Evolutionary conservation across 2,329 filamentous ascomycete genomes (phyloP).

Genomic region (Neonectria coccinea): DNA sequence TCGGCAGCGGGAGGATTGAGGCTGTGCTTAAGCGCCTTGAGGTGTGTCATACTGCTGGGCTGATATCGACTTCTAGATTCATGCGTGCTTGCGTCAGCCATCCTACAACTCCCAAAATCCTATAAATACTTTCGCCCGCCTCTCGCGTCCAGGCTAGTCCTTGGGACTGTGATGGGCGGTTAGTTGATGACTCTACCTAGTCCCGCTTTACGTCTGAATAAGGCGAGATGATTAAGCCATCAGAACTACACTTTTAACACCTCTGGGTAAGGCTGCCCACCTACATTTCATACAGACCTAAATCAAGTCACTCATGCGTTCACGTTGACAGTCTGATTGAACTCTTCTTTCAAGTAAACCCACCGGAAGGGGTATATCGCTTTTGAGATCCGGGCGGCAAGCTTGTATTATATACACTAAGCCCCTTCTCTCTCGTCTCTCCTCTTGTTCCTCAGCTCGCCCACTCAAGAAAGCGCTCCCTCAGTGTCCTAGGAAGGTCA

Average conservation of each 20-base stretch:
- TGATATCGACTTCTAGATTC: neutral
- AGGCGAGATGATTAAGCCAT: too few relatives aligned
- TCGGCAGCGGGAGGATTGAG: conserved; percentile 12
- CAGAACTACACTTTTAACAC: too few relatives aligned
- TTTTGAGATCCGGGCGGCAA: conserved; percentile 34
- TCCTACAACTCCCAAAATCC: neutral
- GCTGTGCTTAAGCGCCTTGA: conserved; percentile 5
- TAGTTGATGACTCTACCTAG: neutral
- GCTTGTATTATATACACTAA: conserved; percentile 39
- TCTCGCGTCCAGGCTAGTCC: too few relatives aligned
- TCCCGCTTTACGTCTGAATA: neutral
- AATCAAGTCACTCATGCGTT: neutral
- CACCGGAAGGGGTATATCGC: conserved; percentile 36
- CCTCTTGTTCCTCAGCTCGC: conserved; percentile 10
- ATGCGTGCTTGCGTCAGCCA: neutral
- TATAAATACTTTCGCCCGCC: conserved; percentile 17
- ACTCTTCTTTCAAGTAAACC: conserved; percentile 21
- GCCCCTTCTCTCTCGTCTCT: conserved; percentile 14
- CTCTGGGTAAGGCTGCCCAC: neutral
- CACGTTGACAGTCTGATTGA: neutral
- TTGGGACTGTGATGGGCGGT: neutral
- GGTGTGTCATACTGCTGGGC: neutral
- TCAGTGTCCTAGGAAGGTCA: conserved; percentile 33
- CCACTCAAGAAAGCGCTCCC: conserved; percentile 25
- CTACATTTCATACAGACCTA: neutral